phyloP scores from a whole-genome alignment of 1,284 basidiomycete genomes.

The Pascua sp. region DNA sequence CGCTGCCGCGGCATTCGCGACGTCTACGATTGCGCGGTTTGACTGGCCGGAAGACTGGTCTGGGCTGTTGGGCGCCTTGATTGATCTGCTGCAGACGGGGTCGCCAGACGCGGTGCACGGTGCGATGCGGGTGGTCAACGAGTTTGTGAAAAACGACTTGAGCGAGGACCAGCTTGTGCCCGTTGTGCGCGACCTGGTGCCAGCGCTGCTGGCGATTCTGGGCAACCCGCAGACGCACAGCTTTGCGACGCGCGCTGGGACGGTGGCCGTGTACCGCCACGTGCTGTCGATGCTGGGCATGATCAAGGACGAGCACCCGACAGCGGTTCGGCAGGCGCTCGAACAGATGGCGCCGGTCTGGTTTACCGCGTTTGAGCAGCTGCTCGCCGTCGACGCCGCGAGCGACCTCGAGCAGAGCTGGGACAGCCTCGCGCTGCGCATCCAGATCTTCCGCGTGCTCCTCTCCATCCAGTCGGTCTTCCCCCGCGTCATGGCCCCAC shows the following conservation, averaged over 20 bases:
- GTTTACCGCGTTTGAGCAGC: conserved; percentile 76
- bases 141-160: conserved; percentile 85
- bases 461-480: conserved; percentile 71
- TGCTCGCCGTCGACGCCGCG: conserved; percentile 65
- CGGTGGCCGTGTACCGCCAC: conserved; percentile 84
- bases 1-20: conserved; percentile 59
- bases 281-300: conserved; percentile 85
- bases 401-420: conserved; percentile 64
- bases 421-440: conserved; percentile 71
- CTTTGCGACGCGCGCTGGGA: conserved; percentile 72
- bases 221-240: conserved; percentile 71
- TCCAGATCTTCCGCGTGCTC: conserved; percentile 69
- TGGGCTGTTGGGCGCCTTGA: conserved; percentile 67
- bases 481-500: conserved; percentile 61
- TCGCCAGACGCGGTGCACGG: conserved; percentile 77
- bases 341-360: conserved; percentile 79
- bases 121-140: conserved; percentile 88
- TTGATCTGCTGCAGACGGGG: conserved; percentile 67
- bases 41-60: conserved; percentile 96
- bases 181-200: conserved; percentile 75
- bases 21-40: conserved; percentile 77
- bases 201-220: conserved; percentile 77
- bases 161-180: conserved; percentile 89
- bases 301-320: conserved; percentile 87
- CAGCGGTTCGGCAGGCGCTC: conserved; percentile 76